Percentiles rank a stretch among this genome's conserved stretches.
These are phyloP conservation scores for Colletotrichum kahawae DNA, from an alignment of 2,329 filamentous ascomycete genomes.

Conservation along the genomic window DNA sequence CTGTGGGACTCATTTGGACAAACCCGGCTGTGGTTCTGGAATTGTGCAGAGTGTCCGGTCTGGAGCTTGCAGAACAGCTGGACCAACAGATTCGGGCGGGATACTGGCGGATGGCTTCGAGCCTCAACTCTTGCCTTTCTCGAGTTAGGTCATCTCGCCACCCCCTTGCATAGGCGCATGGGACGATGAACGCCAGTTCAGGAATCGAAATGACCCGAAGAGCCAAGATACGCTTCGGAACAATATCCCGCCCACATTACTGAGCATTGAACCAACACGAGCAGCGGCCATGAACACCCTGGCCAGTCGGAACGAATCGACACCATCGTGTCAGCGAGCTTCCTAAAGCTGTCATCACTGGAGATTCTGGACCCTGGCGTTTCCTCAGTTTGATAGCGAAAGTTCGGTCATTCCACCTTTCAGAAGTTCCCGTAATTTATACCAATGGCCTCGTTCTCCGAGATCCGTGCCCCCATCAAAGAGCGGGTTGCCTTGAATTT, in stretches of 20 bases:
- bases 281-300: not conserved
- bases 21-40: not conserved
- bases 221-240: not conserved
- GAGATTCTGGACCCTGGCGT: not conserved
- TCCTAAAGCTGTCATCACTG: not conserved
- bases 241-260: not conserved
- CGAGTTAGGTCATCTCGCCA: not conserved
- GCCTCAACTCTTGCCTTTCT: not conserved
- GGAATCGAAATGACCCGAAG: not conserved
- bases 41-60: not conserved
- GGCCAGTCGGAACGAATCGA: not conserved
- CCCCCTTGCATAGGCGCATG: not conserved
- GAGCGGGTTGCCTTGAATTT: not conserved
- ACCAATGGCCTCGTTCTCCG: not conserved
- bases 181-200: not conserved
- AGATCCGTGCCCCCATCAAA: not conserved
- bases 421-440: not conserved
- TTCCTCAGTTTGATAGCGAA: not conserved
- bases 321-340: not conserved
- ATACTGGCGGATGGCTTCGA: not conserved
- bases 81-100: not conserved
- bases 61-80: not conserved
- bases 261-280: not conserved
- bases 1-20: not conserved
- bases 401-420: not conserved